Conservation (phyloP, 805 yeast species). For the Starmerella floricola region DNA sequence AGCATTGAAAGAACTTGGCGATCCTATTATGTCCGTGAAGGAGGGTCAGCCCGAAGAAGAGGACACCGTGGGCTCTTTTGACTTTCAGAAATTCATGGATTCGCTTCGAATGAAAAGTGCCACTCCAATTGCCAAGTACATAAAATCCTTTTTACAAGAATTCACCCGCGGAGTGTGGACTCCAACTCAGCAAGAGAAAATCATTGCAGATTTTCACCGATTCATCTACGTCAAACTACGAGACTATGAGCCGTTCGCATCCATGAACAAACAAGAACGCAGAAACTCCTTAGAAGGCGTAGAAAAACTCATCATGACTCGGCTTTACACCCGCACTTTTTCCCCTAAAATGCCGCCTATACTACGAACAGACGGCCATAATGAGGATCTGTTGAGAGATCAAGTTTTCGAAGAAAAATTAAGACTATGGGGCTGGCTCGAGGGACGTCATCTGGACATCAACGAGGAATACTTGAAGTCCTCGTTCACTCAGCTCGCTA, state of each 20-base stretch:
- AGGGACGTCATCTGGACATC: conserved; percentile 68
- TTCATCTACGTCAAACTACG: conserved; percentile 40
- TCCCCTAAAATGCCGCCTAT: conserved; percentile 54
- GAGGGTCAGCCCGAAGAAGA: conserved; percentile 23
- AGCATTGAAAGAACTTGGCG: conserved; percentile 13
- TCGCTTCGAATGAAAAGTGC: conserved; percentile 65
- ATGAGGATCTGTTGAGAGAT: conserved; percentile 54
- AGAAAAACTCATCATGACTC: conserved; percentile 83
- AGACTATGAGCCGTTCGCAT: conserved; percentile 57
- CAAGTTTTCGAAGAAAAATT: conserved; percentile 38
- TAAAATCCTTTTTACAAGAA: conserved; percentile 70
- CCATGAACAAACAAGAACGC: conserved; percentile 37
- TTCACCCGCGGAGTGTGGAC: conserved; percentile 62
- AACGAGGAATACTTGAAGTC: conserved; percentile 36
- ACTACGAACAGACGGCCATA: conserved; percentile 43
- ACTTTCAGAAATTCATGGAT: conserved; percentile 67
- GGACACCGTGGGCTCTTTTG: conserved; percentile 37
- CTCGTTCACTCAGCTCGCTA: conserved; percentile 53
- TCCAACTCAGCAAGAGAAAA: conserved; percentile 62
- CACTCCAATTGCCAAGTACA: conserved; percentile 77
- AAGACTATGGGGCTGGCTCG: conserved; percentile 57
- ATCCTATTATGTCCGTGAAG: background rate
- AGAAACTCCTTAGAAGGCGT: conserved; percentile 76
- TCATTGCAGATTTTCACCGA: conserved; percentile 60
- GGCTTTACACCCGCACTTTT: conserved; percentile 64